These are phyloP conservation scores for Aspergillus conjunctus DNA, from an alignment of 495 filamentous ascomycete genomes.

Conservation along the genomic window DNA sequence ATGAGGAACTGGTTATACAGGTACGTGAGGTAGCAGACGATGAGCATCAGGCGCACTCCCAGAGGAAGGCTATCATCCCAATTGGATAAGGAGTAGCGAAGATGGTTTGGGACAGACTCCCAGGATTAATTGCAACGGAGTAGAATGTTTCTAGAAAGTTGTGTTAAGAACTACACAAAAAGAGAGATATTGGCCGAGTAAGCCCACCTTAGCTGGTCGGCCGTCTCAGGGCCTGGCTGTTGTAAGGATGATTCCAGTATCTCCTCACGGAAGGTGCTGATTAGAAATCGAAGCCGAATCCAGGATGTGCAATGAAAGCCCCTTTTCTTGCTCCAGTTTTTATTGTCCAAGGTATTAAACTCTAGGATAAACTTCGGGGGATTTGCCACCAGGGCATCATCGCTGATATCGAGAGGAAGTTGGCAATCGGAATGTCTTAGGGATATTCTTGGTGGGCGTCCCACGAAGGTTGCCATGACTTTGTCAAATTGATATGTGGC, in stretches of 20 bases:
- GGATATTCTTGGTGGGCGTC: slow-evolving; percentile 54
- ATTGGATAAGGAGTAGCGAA: slow-evolving; percentile 35
- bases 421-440: slow-evolving; percentile 53
- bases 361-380: slow-evolving; percentile 35
- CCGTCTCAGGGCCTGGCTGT: slow-evolving; percentile 33
- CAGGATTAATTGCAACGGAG: slow-evolving; percentile 36
- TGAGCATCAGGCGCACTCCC: slow-evolving; percentile 36
- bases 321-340: slow-evolving; percentile 55
- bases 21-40: slow-evolving; percentile 39
- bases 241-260: slow-evolving; percentile 58
- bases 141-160: slow-evolving; percentile 37
- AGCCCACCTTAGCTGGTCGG: slow-evolving; percentile 27
- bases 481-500: slow-evolving; percentile 54
- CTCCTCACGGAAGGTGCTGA: slow-evolving; percentile 55
- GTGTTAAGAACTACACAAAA: neutral
- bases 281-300: slow-evolving; percentile 50
- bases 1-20: slow-evolving; percentile 50
- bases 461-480: slow-evolving; percentile 52
- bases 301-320: slow-evolving; percentile 37
- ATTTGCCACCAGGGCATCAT: slow-evolving; percentile 46
- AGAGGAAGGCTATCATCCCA: slow-evolving; percentile 27
- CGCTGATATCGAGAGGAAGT: slow-evolving; percentile 56
- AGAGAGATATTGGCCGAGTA: neutral
- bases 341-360: slow-evolving; percentile 39
- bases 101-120: slow-evolving; percentile 38